Evolutionary conservation across 2,329 filamentous ascomycete species (phyloP), one percentile per base, ranked within the genome.

Genomic region (Aspergillus candidus): DNA sequence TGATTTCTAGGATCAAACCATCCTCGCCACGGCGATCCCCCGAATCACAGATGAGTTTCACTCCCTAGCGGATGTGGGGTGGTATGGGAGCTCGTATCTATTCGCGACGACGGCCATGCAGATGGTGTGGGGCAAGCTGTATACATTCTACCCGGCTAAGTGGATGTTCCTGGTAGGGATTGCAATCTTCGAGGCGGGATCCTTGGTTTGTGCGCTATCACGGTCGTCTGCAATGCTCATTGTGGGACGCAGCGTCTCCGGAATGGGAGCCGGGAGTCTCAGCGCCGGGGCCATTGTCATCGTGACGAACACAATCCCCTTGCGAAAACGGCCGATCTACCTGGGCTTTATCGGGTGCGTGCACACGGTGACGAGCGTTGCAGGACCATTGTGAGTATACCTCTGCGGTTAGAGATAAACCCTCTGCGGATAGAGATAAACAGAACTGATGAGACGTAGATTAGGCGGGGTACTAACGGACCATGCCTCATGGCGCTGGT

Each of bases 401-500:
- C 10, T 27, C 22, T 7, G 10, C 22, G 7, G 11, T 34, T 37
- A 29, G 40, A 31, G 15, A 27, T 30, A 31, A 38, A 40, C 14
- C 22, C 10, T 27, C 22, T 7, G 10, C 22, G 7, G 11, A 38
- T 37, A 29, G 40, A 31, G 15, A 27, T 30, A 31, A 38, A 40
- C 14, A 22, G 18, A 7, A 32, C 36, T 29, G 36, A 39, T 18
- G 22, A 27, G 40, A 6, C 44, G 40, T 6, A 34, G 42, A 11
- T 30, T 46, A 8, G 44, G 44, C 6, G 44, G 44, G n/a, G 22
- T 32, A 2, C 13, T 46, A 27, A 46, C 44, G 2, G 31, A 42
- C 17, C 32, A 32, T 6, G 15, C 39, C 35, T 38, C 38, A n/a
- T 48, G 47, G 47, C 33, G 47, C 14, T 50, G 49, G 49, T 48